Conservation (phyloP, 805 yeast genomes). For the Candida pseudoglaebosa region DNA sequence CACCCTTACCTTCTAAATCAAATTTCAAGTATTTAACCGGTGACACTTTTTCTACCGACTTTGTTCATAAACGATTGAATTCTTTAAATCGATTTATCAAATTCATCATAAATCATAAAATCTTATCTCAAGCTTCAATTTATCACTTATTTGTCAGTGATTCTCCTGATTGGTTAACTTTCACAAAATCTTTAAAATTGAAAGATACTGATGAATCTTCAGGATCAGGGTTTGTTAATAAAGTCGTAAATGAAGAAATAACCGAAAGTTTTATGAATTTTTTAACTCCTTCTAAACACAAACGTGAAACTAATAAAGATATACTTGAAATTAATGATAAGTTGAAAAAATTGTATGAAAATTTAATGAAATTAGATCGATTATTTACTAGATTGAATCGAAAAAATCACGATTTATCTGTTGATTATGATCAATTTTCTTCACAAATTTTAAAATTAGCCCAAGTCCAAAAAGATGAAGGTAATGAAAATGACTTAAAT, state of each 20-base stretch:
- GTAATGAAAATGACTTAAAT: neutral
- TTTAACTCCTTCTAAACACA: constrained; percentile 65
- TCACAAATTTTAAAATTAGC: constrained; percentile 67
- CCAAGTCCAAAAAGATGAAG: constrained; percentile 26
- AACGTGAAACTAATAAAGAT: constrained; percentile 71
- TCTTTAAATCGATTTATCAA: constrained; percentile 74
- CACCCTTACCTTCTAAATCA: constrained; percentile 92
- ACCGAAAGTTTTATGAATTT: constrained; percentile 92
- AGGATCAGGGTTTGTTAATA: constrained; percentile 25
- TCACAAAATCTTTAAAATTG: constrained; percentile 52
- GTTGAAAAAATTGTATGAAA: constrained; percentile 80
- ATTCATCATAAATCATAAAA: constrained; percentile 72
- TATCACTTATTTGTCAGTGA: constrained; percentile 67
- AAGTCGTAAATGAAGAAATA: constrained; percentile 62
- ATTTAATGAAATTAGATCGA: constrained; percentile 71
- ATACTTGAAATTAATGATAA: constrained; percentile 65
- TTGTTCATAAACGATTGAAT: constrained; percentile 76
- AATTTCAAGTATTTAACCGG: constrained; percentile 91
- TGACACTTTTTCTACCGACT: constrained; percentile 81
- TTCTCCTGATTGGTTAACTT: constrained; percentile 69
- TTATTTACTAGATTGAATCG: constrained; percentile 69
- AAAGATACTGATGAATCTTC: constrained; percentile 15
- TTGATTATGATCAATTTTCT: constrained; percentile 69
- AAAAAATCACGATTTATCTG: constrained; percentile 67
- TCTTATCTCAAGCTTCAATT: constrained; percentile 63